Conservation (phyloP, 768 basidiomycete genomes). For the Pilatotrama ljubarskyi region DNA sequence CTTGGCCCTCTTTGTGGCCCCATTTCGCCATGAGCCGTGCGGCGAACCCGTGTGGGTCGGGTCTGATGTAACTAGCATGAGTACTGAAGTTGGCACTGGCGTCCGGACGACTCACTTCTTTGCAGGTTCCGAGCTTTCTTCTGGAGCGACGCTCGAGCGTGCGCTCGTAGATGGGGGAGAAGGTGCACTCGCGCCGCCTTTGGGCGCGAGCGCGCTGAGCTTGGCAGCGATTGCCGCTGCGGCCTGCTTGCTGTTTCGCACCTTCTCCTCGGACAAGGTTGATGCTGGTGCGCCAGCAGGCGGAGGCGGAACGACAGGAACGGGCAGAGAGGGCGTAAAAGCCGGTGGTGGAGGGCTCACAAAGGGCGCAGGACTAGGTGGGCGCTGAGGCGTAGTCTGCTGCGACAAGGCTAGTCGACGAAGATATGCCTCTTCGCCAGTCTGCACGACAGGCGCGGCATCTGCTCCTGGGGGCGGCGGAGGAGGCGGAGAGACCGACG, state of each 20-base stretch:
- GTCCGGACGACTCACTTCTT: slow-evolving; percentile 21
- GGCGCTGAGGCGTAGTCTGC: slow-evolving; percentile 28
- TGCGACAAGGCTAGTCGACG: slow-evolving; percentile 60
- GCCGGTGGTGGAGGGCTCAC: slow-evolving; percentile 47
- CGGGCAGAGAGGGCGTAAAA: slow-evolving; percentile 68
- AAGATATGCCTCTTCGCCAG: slow-evolving; percentile 69
- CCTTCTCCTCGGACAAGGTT: slow-evolving; percentile 59
- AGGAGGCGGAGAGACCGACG: slow-evolving; percentile 15
- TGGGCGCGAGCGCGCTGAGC: slow-evolving; percentile 54
- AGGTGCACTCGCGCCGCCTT: slow-evolving; percentile 14
- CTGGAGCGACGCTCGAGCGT: slow-evolving; percentile 26
- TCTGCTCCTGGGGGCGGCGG: slow-evolving; percentile 8
- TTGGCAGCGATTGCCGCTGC: slow-evolving; percentile 84
- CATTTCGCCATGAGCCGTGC: slow-evolving; percentile 92
- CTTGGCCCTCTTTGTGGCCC: slow-evolving; percentile 94
- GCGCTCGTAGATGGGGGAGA: slow-evolving; percentile 30
- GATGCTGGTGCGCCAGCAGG: slow-evolving; percentile 45
- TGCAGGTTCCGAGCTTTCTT: slow-evolving; percentile 33
- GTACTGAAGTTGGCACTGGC: background rate
- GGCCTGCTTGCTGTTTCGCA: slow-evolving; percentile 51
- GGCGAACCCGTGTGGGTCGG: slow-evolving; percentile 76
- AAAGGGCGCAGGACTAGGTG: slow-evolving; percentile 22
- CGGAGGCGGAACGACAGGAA: slow-evolving; percentile 54
- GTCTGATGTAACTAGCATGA: slow-evolving; percentile 31
- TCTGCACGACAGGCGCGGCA: background rate